These are phyloP conservation scores for Aspergillus niger DNA, from an alignment of 2,329 filamentous ascomycete species.

Conservation along the genomic window DNA sequence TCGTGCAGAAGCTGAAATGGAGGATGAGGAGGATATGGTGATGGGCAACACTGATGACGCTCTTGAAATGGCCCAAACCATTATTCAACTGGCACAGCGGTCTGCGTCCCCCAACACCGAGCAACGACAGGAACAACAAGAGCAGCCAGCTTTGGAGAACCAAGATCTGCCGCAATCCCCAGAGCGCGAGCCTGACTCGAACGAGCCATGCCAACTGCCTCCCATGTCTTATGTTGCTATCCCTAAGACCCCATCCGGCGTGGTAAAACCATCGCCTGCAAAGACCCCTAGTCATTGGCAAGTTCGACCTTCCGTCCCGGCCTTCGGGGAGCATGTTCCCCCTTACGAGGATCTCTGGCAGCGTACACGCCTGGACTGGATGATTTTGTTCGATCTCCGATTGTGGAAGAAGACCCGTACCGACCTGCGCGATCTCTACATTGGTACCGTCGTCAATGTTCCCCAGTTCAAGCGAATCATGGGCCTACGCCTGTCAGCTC, in stretches of 20 bases:
- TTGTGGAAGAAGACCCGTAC: conserved; percentile 97
- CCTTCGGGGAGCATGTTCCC: conserved; percentile 62
- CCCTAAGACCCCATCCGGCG: conserved; percentile 73
- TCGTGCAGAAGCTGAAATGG: conserved; percentile 19
- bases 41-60: conserved; percentile 63
- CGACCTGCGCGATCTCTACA: conserved; percentile 88
- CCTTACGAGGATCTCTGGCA: conserved; percentile 85
- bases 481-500: conserved; percentile 86
- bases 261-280: conserved; percentile 45
- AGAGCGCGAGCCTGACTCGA: conserved; percentile 17
- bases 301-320: conserved; percentile 72
- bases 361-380: conserved; percentile 86
- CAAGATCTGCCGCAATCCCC: conserved; percentile 11
- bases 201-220: conserved; percentile 19
- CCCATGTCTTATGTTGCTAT: conserved; percentile 58
- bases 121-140: conserved; percentile 16
- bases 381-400: conserved; percentile 89
- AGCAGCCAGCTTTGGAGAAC: conserved; percentile 3
- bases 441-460: conserved; percentile 92
- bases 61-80: conserved; percentile 74
- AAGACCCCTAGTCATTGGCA: conserved; percentile 77
- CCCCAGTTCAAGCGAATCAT: conserved; percentile 95
- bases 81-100: conserved; percentile 69
- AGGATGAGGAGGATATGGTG: conserved; percentile 53
- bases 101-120: neutral